Evolutionary conservation across 257 asterid genomes (phyloP), one percentile per base, ranked within the genome.

Genomic region (Solanum piurae): DNA sequence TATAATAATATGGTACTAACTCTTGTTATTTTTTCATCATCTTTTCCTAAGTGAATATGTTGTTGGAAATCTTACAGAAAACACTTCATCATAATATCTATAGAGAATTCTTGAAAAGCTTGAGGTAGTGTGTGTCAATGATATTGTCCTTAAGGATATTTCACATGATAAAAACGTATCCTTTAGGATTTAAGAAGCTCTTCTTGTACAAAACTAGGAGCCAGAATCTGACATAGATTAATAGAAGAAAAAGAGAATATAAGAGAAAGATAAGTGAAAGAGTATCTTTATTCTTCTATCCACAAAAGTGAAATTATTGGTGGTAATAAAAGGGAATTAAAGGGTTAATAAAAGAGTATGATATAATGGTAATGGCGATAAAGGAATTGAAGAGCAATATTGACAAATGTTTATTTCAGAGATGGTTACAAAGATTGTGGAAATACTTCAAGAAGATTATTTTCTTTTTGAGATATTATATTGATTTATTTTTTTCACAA

Each of bases 171-270:
- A 1, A 4, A 20, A 58, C 1, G 27, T 8, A 60, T 60, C 3
- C 0, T 60, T 1, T 9, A 23, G 0, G 5, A 60, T 60, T 60
- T 5, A 9, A 21, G 3, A 9, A 23, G 0, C 13, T 23, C 13
- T 60, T 60, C 0, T 60, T 1, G 1, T 60, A 7, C 1, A 60
- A 60, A 60, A 4, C 0, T 21, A 60, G 0, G 6, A 60, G 13
- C 1, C 13, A 23, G 3, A 60, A 60, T 60, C 29, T 60, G 14
- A 60, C 3, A 7, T 2, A 55, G 64, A 18, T 55, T 55, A 55
- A 55, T 18, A 55, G 9, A 55, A 6, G 10, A 18, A 55, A 52
- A 52, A 18, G 0, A 6, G 1, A 21, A 4, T 4, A 3, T 58
- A 20, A 60, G 2, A 23, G 68, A 46, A 46, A 60, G 68, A 60